Conservation (phyloP, 768 basidiomycete species). For the Boletales sp. region DNA sequence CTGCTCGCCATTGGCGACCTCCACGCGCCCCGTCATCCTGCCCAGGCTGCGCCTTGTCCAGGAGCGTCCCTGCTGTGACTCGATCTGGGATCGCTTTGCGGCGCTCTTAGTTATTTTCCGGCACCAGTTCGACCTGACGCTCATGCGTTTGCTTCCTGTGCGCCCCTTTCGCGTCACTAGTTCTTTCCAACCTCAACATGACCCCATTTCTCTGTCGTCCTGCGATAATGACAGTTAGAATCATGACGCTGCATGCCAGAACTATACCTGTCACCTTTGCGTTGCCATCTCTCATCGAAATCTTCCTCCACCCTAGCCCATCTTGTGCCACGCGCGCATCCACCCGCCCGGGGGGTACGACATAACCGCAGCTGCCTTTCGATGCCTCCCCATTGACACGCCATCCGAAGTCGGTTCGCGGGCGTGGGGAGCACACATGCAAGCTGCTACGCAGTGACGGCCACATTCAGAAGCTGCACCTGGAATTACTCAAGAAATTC, state of each 20-base stretch:
- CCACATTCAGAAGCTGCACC: conserved; percentile 41
- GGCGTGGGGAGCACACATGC: conserved; percentile 36
- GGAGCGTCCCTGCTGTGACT: conserved; percentile 8
- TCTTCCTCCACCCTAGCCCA: conserved; percentile 17
- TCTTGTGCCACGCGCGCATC: conserved; percentile 17
- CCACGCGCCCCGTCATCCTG: conserved; percentile 12
- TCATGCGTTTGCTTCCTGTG: conserved; percentile 1
- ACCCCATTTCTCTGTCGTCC: background rate
- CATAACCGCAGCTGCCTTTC: conserved; percentile 15
- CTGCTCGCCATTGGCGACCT: conserved; percentile 13
- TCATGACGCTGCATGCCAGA: too few species aligned
- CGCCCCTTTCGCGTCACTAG: conserved; percentile 4
- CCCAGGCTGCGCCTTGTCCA: conserved; percentile 8
- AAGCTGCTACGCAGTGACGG: conserved; percentile 39
- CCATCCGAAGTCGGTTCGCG: conserved; percentile 20
- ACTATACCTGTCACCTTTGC: too few species aligned
- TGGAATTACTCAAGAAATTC: conserved; percentile 32
- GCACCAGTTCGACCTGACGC: background rate
- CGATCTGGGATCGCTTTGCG: background rate
- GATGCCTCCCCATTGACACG: conserved; percentile 24
- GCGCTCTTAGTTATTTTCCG: background rate
- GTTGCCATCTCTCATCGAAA: conserved; percentile 1
- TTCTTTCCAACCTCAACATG: too few species aligned
- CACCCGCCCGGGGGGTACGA: conserved; percentile 5
- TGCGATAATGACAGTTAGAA: too few species aligned